A percentile compares a stretch with the other conserved stretches of the same genome.
Evolutionary conservation across 768 basidiomycete genomes (phyloP).

Genomic region (Amanita molliuscula): DNA sequence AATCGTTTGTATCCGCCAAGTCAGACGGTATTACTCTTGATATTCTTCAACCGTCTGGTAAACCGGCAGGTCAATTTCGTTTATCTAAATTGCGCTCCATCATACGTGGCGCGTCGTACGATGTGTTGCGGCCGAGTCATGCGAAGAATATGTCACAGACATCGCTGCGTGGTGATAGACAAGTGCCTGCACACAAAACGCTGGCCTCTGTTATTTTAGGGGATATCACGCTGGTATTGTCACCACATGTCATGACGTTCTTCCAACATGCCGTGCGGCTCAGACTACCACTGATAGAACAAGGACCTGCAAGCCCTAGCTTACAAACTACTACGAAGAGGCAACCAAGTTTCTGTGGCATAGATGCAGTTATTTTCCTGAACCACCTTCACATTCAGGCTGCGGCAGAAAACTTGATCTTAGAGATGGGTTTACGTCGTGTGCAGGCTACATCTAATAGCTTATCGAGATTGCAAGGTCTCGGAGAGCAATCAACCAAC

Average conservation of each 20-base stretch:
- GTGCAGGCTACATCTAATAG: conserved; percentile 26
- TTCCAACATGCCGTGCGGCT: conserved; percentile 45
- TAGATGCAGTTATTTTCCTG: conserved; percentile 32
- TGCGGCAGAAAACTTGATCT: conserved; percentile 58
- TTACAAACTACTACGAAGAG: conserved; percentile 7
- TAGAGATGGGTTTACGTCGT: conserved; percentile 43
- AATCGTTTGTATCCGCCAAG: background rate
- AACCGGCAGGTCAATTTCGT: conserved; percentile 24
- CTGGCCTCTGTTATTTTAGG: conserved; percentile 28
- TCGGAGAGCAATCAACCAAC: conserved; percentile 32
- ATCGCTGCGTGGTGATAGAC: conserved; percentile 27
- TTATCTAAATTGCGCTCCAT: conserved; percentile 20
- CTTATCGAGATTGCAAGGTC: conserved; percentile 18
- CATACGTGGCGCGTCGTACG: conserved; percentile 13
- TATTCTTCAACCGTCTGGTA: conserved; percentile 7
- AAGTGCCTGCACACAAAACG: conserved; percentile 19
- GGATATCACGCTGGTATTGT: conserved; percentile 31
- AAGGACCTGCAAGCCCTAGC: background rate
- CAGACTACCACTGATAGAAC: conserved; percentile 18
- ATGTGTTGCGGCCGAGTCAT: conserved; percentile 3
- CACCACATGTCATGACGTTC: conserved; percentile 53
- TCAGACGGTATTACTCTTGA: background rate
- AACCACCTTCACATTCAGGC: conserved; percentile 44
- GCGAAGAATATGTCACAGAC: conserved; percentile 31
- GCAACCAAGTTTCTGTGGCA: conserved; percentile 12